These are phyloP conservation scores for Leccinum subgranulosum DNA, from an alignment of 768 basidiomycete genomes.

Conservation along the genomic window DNA sequence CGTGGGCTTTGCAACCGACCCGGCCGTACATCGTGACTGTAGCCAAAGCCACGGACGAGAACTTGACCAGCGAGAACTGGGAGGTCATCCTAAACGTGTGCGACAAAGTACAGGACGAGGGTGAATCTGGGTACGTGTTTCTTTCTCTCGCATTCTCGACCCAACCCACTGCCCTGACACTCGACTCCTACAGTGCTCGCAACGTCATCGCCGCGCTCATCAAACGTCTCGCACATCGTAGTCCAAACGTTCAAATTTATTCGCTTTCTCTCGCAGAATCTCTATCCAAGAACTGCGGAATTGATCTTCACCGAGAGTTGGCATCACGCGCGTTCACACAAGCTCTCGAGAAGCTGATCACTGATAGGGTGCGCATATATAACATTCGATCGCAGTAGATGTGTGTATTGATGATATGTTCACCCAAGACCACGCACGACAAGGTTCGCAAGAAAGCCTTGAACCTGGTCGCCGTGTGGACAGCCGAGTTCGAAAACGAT, in stretches of 20 bases:
- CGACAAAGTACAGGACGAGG: slow-evolving; percentile 93
- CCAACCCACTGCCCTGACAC: slow-evolving; percentile 15
- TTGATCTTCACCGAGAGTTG: slow-evolving; percentile 80
- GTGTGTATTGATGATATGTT: slow-evolving; percentile 11
- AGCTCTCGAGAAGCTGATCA: slow-evolving; percentile 80
- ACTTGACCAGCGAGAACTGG: slow-evolving; percentile 93
- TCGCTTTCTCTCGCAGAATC: slow-evolving; percentile 85
- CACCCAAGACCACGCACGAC: slow-evolving; percentile 77
- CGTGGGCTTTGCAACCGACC: slow-evolving; percentile 6
- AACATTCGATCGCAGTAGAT: neutral
- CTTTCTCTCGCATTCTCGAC: neutral
- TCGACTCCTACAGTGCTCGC: slow-evolving; percentile 60
- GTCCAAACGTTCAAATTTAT: slow-evolving; percentile 95
- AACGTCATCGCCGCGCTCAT: slow-evolving; percentile 80
- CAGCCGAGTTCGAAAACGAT: slow-evolving; percentile 78
- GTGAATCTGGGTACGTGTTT: slow-evolving; percentile 67
- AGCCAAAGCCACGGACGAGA: slow-evolving; percentile 98
- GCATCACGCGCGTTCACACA: slow-evolving; percentile 89
- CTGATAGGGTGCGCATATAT: slow-evolving; percentile 67
- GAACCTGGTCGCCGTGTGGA: slow-evolving; percentile 76
- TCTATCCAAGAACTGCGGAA: slow-evolving; percentile 86
- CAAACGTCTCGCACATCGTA: slow-evolving; percentile 90
- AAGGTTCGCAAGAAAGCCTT: slow-evolving; percentile 81
- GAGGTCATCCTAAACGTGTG: slow-evolving; percentile 91
- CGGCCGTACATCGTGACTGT: slow-evolving; percentile 1